Base-by-base conservation (phyloP, 2,329 filamentous ascomycete species). In the Fusarium sp. region DNA sequence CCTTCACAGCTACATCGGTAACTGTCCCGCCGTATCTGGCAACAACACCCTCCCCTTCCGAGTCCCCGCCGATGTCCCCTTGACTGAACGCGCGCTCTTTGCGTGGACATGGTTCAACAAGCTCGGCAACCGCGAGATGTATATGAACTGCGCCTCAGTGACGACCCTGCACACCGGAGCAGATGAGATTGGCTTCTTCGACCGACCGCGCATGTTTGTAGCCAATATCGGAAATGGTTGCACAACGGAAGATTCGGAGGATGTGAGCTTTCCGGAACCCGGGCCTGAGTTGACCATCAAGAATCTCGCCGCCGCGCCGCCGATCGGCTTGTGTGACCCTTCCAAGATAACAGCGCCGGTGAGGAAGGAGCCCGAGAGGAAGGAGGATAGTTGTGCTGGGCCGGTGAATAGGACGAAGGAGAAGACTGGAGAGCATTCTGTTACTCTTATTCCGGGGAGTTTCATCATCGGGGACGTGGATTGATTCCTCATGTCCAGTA, bases 101-200 rank as follows among this genome's bases (percentile, higher is more conserved):
- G 87, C 87, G 2, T 93, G 91, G 91, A 89, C 88, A 4, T 90
- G 88, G 89, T 90, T 91, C 81, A 92, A 92, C 81, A 86, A 87
- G 69, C 75, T 90, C 29, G 91, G 91, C 1, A 92, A 92, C 77
- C 85, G 91, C 20, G 91, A 93, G 78, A 91, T 92, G 87, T 93
- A 93, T 83, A 92, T 92, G 89, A 91, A 92, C 80, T 93, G 91
- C 74, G 91, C 90, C 0, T 86, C 87, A 8, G 86, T 92, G 29
- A 85, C 85, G n/a, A 88, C 92, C 54, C 62, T 71, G 2, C 75
- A 76, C 4, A 74, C 75, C 5, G 20, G 20, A 9, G 20, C 45
- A 22, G 20, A 52, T 4, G 20, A 58, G 41, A 9, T 41, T 48
- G 31, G 77, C 80, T 57, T 68, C 29, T 5, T 39, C 50, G 81